Percentiles rank a stretch among this genome's conserved stretches.
These are phyloP conservation scores for Inosperma sp. DNA, from an alignment of 768 basidiomycete genomes.

Conservation along the genomic window DNA sequence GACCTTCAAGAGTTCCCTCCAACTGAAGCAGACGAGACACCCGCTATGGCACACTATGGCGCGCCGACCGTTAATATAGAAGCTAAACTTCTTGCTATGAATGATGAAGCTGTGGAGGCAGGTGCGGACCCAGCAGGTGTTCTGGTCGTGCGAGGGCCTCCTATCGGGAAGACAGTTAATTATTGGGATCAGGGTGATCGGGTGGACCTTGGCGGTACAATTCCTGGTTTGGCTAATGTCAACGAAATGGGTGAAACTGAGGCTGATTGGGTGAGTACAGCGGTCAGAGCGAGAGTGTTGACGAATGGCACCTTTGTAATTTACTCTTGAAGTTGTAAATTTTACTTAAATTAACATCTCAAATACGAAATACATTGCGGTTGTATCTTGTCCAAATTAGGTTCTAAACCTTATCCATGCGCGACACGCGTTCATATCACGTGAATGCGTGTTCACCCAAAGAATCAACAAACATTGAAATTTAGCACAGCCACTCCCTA, in stretches of 20 bases:
- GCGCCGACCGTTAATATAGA: conserved; percentile 86
- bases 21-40: conserved; percentile 25
- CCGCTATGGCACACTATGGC: conserved; percentile 50
- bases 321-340: background rate
- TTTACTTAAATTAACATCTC: too few relatives aligned
- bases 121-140: conserved; percentile 63
- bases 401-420: background rate
- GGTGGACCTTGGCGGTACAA: conserved; percentile 32
- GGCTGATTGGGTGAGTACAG: conserved; percentile 26
- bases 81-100: conserved; percentile 65
- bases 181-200: conserved; percentile 42
- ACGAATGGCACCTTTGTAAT: conserved; percentile 62
- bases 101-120: conserved; percentile 59
- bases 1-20: conserved; percentile 74
- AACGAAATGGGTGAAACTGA: conserved; percentile 10
- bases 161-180: conserved; percentile 53
- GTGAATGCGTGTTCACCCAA: conserved; percentile 18
- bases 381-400: too few relatives aligned
- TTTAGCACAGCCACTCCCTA: conserved; percentile 42
- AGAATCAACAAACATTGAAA: conserved; percentile 40
- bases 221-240: conserved; percentile 13
- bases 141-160: conserved; percentile 66
- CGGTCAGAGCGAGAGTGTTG: conserved; percentile 37
- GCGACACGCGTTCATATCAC: conserved; percentile 17
- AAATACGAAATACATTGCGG: too few relatives aligned